phyloP scores from a whole-genome alignment of 768 basidiomycete genomes.

The Termitomyces titanicus region DNA sequence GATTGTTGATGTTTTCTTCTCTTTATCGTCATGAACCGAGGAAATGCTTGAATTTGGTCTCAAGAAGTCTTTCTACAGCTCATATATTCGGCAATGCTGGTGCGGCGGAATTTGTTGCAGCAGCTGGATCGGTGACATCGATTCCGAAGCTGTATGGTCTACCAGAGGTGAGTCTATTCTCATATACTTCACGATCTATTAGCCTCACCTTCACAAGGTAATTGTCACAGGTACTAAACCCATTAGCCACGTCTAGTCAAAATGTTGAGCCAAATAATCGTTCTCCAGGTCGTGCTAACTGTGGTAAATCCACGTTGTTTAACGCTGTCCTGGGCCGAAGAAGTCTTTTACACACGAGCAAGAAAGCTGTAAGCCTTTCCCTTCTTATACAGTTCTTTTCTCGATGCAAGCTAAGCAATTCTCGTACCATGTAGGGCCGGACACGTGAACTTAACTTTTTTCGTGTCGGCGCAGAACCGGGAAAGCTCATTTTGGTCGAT shows the following conservation, averaged over 20 bases:
- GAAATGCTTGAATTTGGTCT: background rate
- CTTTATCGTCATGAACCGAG: conserved; percentile 5
- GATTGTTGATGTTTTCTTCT: conserved; percentile 6
- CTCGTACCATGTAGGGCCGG: conserved; percentile 48
- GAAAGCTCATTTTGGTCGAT: conserved; percentile 68
- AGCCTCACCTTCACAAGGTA: conserved; percentile 25
- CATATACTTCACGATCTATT: background rate
- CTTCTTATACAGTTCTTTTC: background rate
- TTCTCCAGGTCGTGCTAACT: conserved; percentile 68
- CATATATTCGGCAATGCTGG: conserved; percentile 26
- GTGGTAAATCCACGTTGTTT: conserved; percentile 71
- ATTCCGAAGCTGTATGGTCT: conserved; percentile 38
- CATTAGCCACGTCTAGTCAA: background rate
- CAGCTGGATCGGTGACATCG: conserved; percentile 31
- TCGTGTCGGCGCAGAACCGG: conserved; percentile 55
- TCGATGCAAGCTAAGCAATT: background rate
- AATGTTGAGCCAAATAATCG: background rate
- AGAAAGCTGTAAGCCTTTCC: conserved; percentile 57
- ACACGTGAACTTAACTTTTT: conserved; percentile 73
- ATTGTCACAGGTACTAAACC: conserved; percentile 37
- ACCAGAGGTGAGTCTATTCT: conserved; percentile 34
- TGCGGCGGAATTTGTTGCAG: conserved; percentile 35
- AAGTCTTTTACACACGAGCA: conserved; percentile 58
- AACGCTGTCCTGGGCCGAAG: conserved; percentile 64
- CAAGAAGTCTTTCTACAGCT: conserved; percentile 10